phyloP scores from a whole-genome alignment of 306 rosid species.

The Dryas drummondii region DNA sequence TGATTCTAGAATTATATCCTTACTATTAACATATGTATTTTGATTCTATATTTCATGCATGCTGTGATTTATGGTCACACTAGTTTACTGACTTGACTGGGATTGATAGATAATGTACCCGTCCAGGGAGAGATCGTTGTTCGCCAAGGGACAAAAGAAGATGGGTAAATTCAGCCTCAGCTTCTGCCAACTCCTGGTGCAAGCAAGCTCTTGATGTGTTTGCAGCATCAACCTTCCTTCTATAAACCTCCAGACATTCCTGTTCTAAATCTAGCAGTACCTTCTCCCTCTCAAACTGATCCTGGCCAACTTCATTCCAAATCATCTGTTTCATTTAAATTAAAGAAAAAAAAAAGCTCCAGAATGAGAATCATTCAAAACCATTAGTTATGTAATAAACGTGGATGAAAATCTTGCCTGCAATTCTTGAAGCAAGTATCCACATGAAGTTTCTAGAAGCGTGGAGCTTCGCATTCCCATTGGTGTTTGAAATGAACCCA shows the following conservation, averaged over 20 bases:
- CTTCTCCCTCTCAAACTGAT: conserved; percentile 79
- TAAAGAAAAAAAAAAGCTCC: conserved; percentile 12
- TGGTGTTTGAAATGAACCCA: conserved; percentile 77
- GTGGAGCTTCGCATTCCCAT: conserved; percentile 68
- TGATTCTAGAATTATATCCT: neutral
- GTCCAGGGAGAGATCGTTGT: conserved; percentile 82
- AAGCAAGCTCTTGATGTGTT: conserved; percentile 80
- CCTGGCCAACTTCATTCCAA: conserved; percentile 99
- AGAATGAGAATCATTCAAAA: conserved; percentile 15
- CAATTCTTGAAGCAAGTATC: conserved; percentile 85
- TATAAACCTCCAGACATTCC: conserved; percentile 79
- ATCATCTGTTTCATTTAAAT: conserved; percentile 60
- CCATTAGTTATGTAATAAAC: conserved; percentile 1
- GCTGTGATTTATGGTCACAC: neutral
- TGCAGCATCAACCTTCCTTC: conserved; percentile 87
- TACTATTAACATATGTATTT: neutral
- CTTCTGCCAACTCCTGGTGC: conserved; percentile 95
- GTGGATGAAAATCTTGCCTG: conserved; percentile 52
- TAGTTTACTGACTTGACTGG: conserved; percentile 4
- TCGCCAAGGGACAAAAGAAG: conserved; percentile 96
- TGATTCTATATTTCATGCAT: neutral
- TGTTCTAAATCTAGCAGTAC: conserved; percentile 85
- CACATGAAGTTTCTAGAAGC: conserved; percentile 85
- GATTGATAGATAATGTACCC: conserved; percentile 52
- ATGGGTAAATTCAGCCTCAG: conserved; percentile 93